These are phyloP conservation scores for Aspergillus funiculosus DNA, from an alignment of 495 filamentous ascomycete genomes.

Conservation along the genomic window DNA sequence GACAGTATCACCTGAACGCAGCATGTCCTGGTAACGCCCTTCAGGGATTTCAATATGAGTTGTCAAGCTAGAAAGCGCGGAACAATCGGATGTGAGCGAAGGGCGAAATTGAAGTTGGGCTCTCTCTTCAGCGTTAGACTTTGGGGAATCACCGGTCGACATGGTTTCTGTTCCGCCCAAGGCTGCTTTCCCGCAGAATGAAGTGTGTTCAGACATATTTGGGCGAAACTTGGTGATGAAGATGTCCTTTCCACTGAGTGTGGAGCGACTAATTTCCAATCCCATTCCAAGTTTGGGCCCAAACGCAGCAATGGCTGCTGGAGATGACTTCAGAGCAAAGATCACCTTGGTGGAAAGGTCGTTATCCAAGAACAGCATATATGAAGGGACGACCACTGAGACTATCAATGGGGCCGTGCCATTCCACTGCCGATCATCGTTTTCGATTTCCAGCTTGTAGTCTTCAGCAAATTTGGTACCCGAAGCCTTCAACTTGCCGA, in stretches of 20 bases:
- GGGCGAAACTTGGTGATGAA: slow-evolving; percentile 31
- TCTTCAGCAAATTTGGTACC: slow-evolving; percentile 21
- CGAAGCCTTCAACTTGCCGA: slow-evolving; percentile 24
- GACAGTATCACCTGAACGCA: neutral
- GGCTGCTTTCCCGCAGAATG: neutral
- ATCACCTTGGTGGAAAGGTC: neutral
- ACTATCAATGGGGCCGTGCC: slow-evolving; percentile 34
- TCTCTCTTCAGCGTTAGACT: neutral
- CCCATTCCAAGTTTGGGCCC: neutral
- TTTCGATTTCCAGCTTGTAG: slow-evolving; percentile 24
- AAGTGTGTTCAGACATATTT: slow-evolving; percentile 18
- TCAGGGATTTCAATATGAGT: neutral
- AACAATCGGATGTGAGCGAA: neutral
- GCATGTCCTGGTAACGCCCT: neutral
- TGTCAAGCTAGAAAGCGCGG: neutral
- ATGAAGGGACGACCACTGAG: slow-evolving; percentile 34
- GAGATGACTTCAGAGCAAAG: neutral
- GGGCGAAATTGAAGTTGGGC: neutral
- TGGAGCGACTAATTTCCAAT: slow-evolving; percentile 5
- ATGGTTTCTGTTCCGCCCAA: neutral
- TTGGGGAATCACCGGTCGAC: neutral
- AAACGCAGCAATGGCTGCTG: neutral
- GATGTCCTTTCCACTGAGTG: slow-evolving; percentile 20
- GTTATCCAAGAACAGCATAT: slow-evolving; percentile 23
- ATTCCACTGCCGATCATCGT: slow-evolving; percentile 21